Conservation (phyloP, 495 filamentous ascomycete species). For the Hyaloscypha finlandica region DNA sequence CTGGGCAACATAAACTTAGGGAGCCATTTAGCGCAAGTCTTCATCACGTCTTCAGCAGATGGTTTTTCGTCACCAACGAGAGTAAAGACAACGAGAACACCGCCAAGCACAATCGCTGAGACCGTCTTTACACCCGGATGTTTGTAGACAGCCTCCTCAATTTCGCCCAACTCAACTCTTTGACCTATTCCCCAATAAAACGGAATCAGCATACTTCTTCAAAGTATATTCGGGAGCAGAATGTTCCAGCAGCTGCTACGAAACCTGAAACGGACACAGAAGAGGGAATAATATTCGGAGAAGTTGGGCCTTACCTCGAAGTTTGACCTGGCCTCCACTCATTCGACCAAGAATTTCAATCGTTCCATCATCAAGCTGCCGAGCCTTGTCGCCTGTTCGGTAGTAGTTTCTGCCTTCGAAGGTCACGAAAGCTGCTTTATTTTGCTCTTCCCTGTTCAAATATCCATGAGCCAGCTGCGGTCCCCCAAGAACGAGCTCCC, state of each 20-base stretch:
- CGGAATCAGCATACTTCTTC: too few species aligned
- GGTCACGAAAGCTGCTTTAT: slow-evolving; percentile 61
- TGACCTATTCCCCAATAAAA: slow-evolving; percentile 39
- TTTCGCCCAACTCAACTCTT: slow-evolving; percentile 79
- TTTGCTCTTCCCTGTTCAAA: slow-evolving; percentile 80
- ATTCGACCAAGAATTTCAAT: slow-evolving; percentile 86
- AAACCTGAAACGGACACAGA: too few species aligned
- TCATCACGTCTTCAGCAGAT: slow-evolving; percentile 44
- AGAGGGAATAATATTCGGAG: too few species aligned
- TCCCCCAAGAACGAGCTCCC: slow-evolving; percentile 84
- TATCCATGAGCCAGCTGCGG: slow-evolving; percentile 78
- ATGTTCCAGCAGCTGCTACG: too few species aligned
- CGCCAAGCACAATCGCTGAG: slow-evolving; percentile 59
- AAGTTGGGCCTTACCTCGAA: slow-evolving; percentile 52
- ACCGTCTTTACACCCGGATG: slow-evolving; percentile 49
- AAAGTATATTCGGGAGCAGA: too few species aligned
- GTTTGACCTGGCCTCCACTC: slow-evolving; percentile 74
- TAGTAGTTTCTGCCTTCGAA: slow-evolving; percentile 63
- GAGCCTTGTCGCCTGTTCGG: slow-evolving; percentile 82
- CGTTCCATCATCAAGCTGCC: slow-evolving; percentile 64
- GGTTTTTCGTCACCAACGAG: slow-evolving; percentile 42
- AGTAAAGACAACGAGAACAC: slow-evolving; percentile 68
- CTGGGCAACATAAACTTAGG: slow-evolving; percentile 76
- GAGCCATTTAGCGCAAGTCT: slow-evolving; percentile 68
- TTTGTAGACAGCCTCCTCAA: slow-evolving; percentile 69